Conservation (phyloP, 371 early-diverging fungal genomes). For the Mortierella sp. region DNA sequence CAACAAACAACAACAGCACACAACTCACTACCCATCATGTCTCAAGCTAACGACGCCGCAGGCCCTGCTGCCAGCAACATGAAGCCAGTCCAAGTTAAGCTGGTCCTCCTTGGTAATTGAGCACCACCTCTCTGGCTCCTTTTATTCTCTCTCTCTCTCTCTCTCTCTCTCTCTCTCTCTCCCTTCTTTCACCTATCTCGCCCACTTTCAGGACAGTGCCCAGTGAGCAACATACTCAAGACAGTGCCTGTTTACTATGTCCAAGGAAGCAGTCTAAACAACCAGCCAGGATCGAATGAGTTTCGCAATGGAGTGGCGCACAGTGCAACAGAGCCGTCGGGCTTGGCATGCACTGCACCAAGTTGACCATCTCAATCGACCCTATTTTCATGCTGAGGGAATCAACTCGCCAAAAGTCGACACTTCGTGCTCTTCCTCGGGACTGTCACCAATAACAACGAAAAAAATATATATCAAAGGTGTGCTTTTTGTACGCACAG, state of each 20-base stretch:
- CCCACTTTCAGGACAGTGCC: background rate
- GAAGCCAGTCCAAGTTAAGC: constrained; percentile 74
- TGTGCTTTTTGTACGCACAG: background rate
- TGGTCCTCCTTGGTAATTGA: constrained; percentile 76
- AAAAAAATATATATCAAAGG: background rate
- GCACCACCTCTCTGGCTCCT: background rate
- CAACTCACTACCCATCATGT: constrained; percentile 23
- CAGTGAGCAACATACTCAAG: background rate
- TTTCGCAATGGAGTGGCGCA: background rate
- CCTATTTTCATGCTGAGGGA: background rate
- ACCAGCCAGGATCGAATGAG: background rate
- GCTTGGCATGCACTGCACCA: constrained; percentile 7
- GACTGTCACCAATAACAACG: background rate
- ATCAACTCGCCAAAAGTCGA: background rate
- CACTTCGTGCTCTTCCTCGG: background rate
- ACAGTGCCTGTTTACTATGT: background rate
- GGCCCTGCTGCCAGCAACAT: constrained; percentile 48
- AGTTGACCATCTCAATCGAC: background rate
- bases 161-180: background rate
- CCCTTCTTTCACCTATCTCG: background rate
- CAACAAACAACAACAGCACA: constrained; percentile 6
- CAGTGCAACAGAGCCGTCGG: background rate
- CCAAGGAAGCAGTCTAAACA: background rate
- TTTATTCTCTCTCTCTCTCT: background rate
- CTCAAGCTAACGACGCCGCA: constrained; percentile 45